Base-by-base conservation (phyloP, 1,139 yeast genomes). In the Kodamaea ohmeri region DNA sequence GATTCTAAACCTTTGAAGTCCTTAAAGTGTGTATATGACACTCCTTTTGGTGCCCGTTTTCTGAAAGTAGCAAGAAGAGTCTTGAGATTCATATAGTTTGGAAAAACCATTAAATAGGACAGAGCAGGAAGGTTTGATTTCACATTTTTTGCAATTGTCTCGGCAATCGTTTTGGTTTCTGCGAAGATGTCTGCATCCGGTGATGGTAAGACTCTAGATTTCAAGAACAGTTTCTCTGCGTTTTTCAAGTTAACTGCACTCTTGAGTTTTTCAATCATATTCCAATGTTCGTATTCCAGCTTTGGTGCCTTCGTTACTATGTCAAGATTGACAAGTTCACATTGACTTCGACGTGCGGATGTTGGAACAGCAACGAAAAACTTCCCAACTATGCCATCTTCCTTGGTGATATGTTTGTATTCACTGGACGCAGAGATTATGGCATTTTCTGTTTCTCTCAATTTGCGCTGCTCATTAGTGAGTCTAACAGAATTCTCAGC, bases 401-500 rank as follows among this genome's bases (percentile, higher is more conserved):
- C 24, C 7, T n/a, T 25, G 4, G 12, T 25, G 15, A 35, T 22
- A 7, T 22, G 11, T 7, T 21, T 20, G 11, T 11, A 14, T 4
- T 31, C 34, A 22, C 40, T 35, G 3, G 38, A 15, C 4, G 51
- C 41, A 4, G 39, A 32, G 4, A 56, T 40, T 2, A 51, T 25
- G 3, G 39, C 34, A 31, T 51, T 44, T 36, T 45, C 59, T 3
- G 39, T 40, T 13, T 48, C 50, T 26, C 53, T 44, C 15, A 49
- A 39, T 3, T 24, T 22, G 31, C 56, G 45, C 38, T 54, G 48
- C 5, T 34, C 41, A 12, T 46, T 48, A 14, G 43, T 50, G 38
- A 57, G 50, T 17, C 55, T 39, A 8, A 55, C 41, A 8, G 54
- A 24, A 27, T 52, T 50, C 31, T 58, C 60, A 11, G 56, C 49